Conservation (phyloP, 1,139 yeast species). For the Blastobotrys indianensis region DNA sequence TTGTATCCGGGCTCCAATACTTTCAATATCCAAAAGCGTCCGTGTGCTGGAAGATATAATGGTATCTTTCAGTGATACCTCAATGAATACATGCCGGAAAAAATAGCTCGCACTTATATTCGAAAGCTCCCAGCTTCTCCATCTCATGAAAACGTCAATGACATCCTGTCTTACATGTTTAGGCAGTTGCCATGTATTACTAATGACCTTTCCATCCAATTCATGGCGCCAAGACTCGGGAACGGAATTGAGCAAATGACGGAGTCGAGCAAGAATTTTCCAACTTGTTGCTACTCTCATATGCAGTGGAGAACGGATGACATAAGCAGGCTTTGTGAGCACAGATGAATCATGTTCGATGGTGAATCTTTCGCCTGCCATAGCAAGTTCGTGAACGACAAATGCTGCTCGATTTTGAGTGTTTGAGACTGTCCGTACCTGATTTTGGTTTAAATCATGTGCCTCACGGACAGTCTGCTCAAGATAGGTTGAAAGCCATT, state of each 20-base stretch:
- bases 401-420: conserved; percentile 21
- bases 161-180: conserved; percentile 50
- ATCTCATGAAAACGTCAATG: conserved; percentile 54
- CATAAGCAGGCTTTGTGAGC: conserved; percentile 80
- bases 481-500: conserved; percentile 25
- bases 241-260: conserved; percentile 63
- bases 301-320: conserved; percentile 67
- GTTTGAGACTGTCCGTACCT: conserved; percentile 4
- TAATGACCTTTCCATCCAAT: conserved; percentile 23
- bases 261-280: conserved; percentile 72
- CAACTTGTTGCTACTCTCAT: conserved; percentile 79
- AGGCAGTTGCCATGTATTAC: conserved; percentile 39
- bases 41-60: conserved; percentile 25
- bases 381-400: conserved; percentile 51
- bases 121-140: conserved; percentile 88
- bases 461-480: conserved; percentile 19
- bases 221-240: conserved; percentile 47
- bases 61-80: conserved; percentile 28
- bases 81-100: conserved; percentile 25
- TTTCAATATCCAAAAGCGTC: conserved; percentile 29
- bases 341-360: conserved; percentile 84
- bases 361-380: conserved; percentile 54
- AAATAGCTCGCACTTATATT: conserved; percentile 49
- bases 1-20: conserved; percentile 27
- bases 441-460: conserved; percentile 11